Percentiles rank a stretch among this genome's conserved stretches.
These are phyloP conservation scores for Moricandia moricandioides DNA, from an alignment of 345 rosid species.

Conservation along the genomic window DNA sequence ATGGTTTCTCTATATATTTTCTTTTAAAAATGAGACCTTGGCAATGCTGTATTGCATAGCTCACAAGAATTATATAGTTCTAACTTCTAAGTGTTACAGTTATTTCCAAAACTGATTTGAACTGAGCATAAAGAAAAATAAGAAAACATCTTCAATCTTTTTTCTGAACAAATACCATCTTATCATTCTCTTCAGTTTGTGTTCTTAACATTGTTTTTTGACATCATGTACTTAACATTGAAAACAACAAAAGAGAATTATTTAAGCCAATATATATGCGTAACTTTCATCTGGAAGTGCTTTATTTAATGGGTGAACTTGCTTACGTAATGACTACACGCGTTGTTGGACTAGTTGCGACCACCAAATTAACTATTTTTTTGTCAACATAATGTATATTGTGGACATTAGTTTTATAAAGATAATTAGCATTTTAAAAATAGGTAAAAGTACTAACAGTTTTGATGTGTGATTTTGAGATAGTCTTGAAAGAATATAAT, in stretches of 20 bases:
- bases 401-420: too few relatives aligned
- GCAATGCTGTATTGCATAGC: not conserved
- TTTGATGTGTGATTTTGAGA: constrained; percentile 22
- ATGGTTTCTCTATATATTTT: not conserved
- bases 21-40: not conserved
- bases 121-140: too few relatives aligned
- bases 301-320: not conserved
- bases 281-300: not conserved
- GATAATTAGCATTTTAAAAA: not conserved
- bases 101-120: too few relatives aligned
- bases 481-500: constrained; percentile 13
- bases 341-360: not conserved
- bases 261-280: not conserved
- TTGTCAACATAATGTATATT: not conserved
- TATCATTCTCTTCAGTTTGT: not conserved
- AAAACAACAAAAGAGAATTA: not conserved
- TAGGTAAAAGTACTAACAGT: constrained; percentile 7
- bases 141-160: too few relatives aligned
- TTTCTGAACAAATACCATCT: not conserved
- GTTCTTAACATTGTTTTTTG: too few relatives aligned
- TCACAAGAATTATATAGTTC: not conserved
- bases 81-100: too few relatives aligned
- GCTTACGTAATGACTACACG: not conserved
- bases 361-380: not conserved
- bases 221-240: not conserved